Evolutionary conservation across 176 grass and related monocot genomes (phyloP), one percentile per base, ranked within the genome.

Genomic region (Carex cristatella): DNA sequence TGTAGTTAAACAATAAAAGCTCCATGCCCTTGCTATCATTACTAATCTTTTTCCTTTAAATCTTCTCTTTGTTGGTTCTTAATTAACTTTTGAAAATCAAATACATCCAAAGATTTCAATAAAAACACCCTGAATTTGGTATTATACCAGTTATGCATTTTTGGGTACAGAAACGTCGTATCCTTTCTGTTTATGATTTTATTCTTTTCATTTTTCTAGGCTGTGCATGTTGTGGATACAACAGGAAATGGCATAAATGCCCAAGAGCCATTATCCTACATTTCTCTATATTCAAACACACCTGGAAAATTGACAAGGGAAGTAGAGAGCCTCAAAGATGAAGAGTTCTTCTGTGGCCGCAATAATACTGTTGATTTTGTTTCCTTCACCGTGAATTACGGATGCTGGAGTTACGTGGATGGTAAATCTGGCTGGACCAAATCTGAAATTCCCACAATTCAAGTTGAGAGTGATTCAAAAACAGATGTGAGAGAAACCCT

Each of bases 191-290:
- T 75, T 75, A n/a, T 53, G 44, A 75, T 75, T 14, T 4, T 75
- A 13, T 70, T 49, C 15, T 91, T 76, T 88, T 5, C 68, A 56
- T 77, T 78, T 81, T 27, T n/a, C 83, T 85, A 99, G 96, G 93
- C 95, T 87, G 93, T 98, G 82, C 96, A 98, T 91, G 91, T 98
- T 46, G 93, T 95, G 44, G 93, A 98, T 79, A 65, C 88, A 88
- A 94, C 84, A 88, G 73, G 70, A 85, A 84, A 85, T 85, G 46
- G 88, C 28, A 77, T 69, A 72, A 86, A 84, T 85, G 90, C 82
- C 76, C 83, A 69, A 79, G 87, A 99, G 19, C 86, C 91, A 54
- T 68, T 76, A 82, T 99, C 93, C 30, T 99, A 90, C 54, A 68
- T 99, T 94, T 95, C 93, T 87, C 13, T 99, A n/a, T 99, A 85